Evolutionary conservation across 2,329 filamentous ascomycete genomes (phyloP), one percentile per base, ranked within the genome.

Genomic region (Diaporthe sp.): DNA sequence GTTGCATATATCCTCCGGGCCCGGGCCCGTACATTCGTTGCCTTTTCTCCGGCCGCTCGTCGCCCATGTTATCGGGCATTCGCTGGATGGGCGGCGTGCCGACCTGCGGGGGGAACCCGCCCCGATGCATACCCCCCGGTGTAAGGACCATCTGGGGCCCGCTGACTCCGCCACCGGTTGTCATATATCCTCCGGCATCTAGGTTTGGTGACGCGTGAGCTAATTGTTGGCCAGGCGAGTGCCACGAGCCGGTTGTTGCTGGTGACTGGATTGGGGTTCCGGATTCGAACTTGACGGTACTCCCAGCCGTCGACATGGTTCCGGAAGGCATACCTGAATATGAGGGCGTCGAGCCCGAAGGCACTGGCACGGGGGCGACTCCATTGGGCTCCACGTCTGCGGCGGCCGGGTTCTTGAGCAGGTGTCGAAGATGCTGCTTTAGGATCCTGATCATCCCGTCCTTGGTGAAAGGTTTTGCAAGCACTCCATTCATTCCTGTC

Each of bases 401-500:
- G 0, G 82, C 58, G 10, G 78, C 67, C 5, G 89, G 89, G 75
- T 91, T 90, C 81, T 95, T 95, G 82, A 97, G 92, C 76, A 98
- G 88, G 82, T 95, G 93, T n/a, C 91, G 90, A 68, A 98, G 88
- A 82, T 98, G 95, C 82, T 96, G 97, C 84, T 97, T 94, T 42
- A 99, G 89, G 85, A 98, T 94, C 78, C 93, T 92, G 74, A 95
- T 89, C 87, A 97, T 94, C 53, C 94, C 94, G 79, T 95, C 94
- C 80, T 94, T 93, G 6, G 97, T 99, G 83, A 99, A 99, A 0
- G 97, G 97, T 82, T 99, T 99, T 0, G 97, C 96, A 76, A 99
- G 87, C 25, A 99, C 96, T 81, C 98, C 97, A 81, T 98, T 97
- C 96, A 99, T 98, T 58, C 96, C 96, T 98, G 79, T 9, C 31